A percentile compares a stretch with the other conserved stretches of the same genome.
Evolutionary conservation across 2,329 filamentous ascomycete species (phyloP).

Genomic region (Aspergillus ustus): DNA sequence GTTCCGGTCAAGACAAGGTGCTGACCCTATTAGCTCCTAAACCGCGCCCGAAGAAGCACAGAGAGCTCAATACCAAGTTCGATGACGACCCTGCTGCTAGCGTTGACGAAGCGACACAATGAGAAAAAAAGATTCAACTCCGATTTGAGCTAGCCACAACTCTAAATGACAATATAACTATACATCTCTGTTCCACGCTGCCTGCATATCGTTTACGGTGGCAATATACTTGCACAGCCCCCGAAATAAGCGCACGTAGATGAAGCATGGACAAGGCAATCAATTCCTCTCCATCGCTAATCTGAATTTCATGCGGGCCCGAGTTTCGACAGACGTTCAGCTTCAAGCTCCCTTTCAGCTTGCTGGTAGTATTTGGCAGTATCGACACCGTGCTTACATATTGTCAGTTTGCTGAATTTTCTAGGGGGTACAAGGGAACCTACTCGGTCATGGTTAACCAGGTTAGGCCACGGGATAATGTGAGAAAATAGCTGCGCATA

Average conservation of each 20-base stretch:
- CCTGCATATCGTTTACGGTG: not conserved
- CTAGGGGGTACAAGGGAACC: constrained; percentile 23
- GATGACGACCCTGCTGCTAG: constrained; percentile 26
- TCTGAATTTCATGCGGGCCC: constrained; percentile 28
- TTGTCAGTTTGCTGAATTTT: constrained; percentile 22
- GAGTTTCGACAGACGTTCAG: constrained; percentile 60
- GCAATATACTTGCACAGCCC: not conserved
- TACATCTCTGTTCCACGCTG: not conserved
- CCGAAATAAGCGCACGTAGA: constrained; percentile 29
- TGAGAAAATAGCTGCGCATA: constrained; percentile 85
- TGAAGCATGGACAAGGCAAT: constrained; percentile 19
- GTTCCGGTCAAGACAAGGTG: not conserved
- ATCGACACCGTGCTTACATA: constrained; percentile 81
- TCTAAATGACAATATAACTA: constrained; percentile 9
- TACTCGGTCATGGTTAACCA: constrained; percentile 87
- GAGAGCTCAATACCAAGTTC: constrained; percentile 66
- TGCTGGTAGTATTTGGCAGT: constrained; percentile 98
- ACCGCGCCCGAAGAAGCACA: constrained; percentile 66
- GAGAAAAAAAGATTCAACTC: not conserved
- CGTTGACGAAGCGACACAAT: not conserved
- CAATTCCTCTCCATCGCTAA: constrained; percentile 15
- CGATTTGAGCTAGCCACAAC: constrained; percentile 2
- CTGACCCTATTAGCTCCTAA: constrained; percentile 57
- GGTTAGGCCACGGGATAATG: constrained; percentile 94
- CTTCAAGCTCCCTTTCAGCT: constrained; percentile 90